Conservation (phyloP, 2,329 filamentous ascomycete genomes). For the Trichoderma semiorbis region DNA sequence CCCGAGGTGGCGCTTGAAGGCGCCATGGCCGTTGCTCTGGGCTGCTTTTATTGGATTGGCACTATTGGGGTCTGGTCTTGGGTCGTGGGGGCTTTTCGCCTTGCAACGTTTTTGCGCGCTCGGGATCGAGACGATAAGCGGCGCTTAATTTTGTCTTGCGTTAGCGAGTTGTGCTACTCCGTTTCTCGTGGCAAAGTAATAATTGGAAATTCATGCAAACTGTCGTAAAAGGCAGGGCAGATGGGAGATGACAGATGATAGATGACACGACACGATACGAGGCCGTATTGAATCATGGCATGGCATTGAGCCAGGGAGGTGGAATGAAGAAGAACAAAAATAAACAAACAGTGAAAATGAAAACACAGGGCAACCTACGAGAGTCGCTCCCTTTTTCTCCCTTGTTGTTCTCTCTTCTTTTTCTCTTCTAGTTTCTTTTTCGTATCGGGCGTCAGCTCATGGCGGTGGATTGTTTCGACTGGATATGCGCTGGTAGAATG, state of each 20-base stretch:
- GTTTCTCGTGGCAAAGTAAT: neutral
- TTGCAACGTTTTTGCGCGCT: neutral
- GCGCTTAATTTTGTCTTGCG: slow-evolving; percentile 7
- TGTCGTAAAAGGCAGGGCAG: neutral
- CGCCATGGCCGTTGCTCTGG: slow-evolving; percentile 2
- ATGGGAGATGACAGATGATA: neutral
- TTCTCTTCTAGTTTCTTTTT: neutral
- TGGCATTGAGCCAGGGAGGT: neutral
- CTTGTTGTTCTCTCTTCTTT: neutral
- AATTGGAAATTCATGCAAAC: neutral
- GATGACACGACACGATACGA: neutral
- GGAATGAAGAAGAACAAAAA: neutral
- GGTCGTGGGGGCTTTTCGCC: neutral
- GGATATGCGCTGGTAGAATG: neutral
- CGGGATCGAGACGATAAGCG: slow-evolving; percentile 10
- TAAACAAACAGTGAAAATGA: neutral
- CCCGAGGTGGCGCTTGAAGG: slow-evolving; percentile 27
- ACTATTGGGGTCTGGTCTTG: neutral
- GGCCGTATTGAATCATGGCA: neutral
- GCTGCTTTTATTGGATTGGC: neutral
- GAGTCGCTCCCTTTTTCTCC: neutral
- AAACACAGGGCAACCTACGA: neutral
- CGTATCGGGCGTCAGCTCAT: neutral
- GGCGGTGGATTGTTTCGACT: neutral
- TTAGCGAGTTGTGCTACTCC: slow-evolving; percentile 8